Evolutionary conservation across 2,329 filamentous ascomycete genomes (phyloP).

Genomic region (Penicillium sp.): DNA sequence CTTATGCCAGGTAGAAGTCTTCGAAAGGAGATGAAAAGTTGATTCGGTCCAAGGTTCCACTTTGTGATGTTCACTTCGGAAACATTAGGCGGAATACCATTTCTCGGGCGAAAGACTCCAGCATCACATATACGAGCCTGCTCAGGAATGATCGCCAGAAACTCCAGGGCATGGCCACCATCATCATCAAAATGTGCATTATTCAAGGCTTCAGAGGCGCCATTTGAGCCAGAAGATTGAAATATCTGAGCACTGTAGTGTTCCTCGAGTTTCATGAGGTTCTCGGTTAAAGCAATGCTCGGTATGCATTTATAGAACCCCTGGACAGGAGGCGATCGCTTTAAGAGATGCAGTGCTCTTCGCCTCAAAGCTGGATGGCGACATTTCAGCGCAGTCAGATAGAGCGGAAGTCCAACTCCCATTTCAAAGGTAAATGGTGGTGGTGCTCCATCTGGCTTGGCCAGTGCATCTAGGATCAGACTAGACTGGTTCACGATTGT

Average conservation of each 20-base stretch:
- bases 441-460: slow-evolving; percentile 9
- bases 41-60: slow-evolving; percentile 18
- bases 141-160: slow-evolving; percentile 14
- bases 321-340: slow-evolving; percentile 24
- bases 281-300: slow-evolving; percentile 19
- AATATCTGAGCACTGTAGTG: neutral
- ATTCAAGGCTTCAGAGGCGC: too few species aligned
- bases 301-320: slow-evolving; percentile 26
- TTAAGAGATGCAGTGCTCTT: slow-evolving; percentile 21
- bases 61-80: slow-evolving; percentile 16
- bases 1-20: slow-evolving; percentile 18
- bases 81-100: slow-evolving; percentile 14
- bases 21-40: slow-evolving; percentile 22
- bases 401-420: slow-evolving; percentile 24
- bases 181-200: neutral
- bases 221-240: neutral
- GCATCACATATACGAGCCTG: slow-evolving; percentile 28
- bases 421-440: slow-evolving; percentile 29
- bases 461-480: slow-evolving; percentile 6
- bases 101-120: slow-evolving; percentile 21
- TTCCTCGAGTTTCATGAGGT: slow-evolving; percentile 24
- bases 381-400: slow-evolving; percentile 25
- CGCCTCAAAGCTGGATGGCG: slow-evolving; percentile 25
- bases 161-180: too few species aligned
- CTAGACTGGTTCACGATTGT: slow-evolving; percentile 14